Evolutionary conservation across 2,329 filamentous ascomycete genomes (phyloP).

Genomic region (Scedosporium minutisporum): DNA sequence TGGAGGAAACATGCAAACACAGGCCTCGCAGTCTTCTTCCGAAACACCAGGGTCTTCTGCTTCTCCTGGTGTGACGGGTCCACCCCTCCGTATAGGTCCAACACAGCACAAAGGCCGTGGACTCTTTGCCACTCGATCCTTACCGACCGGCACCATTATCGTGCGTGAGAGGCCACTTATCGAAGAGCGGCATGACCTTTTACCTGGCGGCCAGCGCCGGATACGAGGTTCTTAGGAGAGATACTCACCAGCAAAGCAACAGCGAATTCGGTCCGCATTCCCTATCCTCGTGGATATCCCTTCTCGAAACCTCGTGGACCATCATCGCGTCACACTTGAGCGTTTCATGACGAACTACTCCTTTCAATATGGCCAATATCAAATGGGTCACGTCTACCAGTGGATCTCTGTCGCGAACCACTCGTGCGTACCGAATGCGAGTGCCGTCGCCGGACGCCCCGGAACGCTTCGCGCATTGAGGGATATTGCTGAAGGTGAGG

Average conservation of each 20-base stretch:
- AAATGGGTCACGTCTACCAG: constrained; percentile 7
- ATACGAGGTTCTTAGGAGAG: constrained; percentile 3
- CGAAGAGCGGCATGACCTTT: constrained; percentile 15
- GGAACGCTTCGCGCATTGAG: constrained; percentile 9
- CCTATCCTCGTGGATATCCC: background rate
- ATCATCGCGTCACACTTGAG: background rate
- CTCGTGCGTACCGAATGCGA: background rate
- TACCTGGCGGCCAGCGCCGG: background rate
- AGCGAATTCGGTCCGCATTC: background rate
- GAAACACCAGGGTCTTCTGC: background rate
- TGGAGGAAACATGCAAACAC: background rate
- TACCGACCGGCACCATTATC: background rate
- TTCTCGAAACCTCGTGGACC: background rate
- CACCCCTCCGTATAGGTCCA: background rate
- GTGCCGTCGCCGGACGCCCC: background rate
- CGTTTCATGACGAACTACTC: constrained; percentile 1
- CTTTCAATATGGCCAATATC: constrained; percentile 16
- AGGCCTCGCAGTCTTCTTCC: background rate
- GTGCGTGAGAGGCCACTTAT: constrained; percentile 17
- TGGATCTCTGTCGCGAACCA: constrained; percentile 3
- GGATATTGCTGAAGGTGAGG: constrained; percentile 2
- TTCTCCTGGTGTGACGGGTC: background rate
- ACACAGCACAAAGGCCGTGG: background rate
- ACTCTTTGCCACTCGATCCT: background rate
- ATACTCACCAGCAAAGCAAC: background rate